Percentiles rank a stretch among this genome's conserved stretches.
Evolutionary conservation across 2,329 filamentous ascomycete species (phyloP).

Genomic region (Chalara sp.): DNA sequence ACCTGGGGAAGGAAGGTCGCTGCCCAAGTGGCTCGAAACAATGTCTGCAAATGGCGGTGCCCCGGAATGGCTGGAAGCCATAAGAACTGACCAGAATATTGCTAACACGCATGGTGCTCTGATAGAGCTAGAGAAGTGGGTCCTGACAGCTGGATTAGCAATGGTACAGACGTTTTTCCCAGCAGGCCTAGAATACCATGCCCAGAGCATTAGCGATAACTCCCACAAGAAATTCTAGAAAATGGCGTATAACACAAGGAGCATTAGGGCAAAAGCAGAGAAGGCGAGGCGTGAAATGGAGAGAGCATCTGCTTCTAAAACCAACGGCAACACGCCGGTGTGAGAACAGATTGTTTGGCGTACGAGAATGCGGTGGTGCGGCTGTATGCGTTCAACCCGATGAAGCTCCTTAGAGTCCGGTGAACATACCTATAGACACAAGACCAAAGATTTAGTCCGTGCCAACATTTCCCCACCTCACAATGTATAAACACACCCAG

Average conservation of each 20-base stretch:
- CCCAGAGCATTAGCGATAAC: not conserved
- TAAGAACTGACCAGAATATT: not conserved
- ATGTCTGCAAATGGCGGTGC: not conserved
- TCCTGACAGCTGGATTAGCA: not conserved
- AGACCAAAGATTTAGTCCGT: too few relatives aligned
- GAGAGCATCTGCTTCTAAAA: not conserved
- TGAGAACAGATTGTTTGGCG: too few relatives aligned
- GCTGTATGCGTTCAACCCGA: too few relatives aligned
- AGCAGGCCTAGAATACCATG: not conserved
- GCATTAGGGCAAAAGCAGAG: not conserved
- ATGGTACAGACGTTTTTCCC: not conserved
- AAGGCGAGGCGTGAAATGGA: not conserved
- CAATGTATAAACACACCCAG: too few relatives aligned
- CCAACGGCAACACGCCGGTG: too few relatives aligned
- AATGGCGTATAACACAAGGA: not conserved
- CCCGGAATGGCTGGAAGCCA: not conserved
- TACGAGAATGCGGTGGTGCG: too few relatives aligned
- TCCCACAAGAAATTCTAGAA: not conserved
- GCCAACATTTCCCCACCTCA: too few relatives aligned
- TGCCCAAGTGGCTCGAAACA: conserved; percentile 3
- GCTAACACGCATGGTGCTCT: not conserved
- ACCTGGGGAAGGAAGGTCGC: not conserved
- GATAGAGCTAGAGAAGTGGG: not conserved
- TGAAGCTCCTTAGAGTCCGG: too few relatives aligned
- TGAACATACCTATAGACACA: too few relatives aligned